Evolutionary conservation across 192 early-diverging fungal species (phyloP), one percentile per base, ranked within the genome.

Genomic region (Oehlia diaphana): DNA sequence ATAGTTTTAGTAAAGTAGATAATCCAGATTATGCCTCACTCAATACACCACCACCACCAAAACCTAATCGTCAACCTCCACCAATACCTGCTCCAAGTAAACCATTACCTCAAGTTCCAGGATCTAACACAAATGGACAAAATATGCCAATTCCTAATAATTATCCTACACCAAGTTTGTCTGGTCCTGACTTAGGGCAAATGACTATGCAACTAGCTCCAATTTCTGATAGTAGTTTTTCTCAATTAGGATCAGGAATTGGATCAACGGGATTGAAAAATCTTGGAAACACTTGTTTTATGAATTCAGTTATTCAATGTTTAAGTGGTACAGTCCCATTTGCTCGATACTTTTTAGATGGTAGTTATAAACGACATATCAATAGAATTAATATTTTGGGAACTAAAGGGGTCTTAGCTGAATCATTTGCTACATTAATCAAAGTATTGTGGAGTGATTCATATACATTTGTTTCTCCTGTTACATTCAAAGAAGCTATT

Each of bases 231-330:
- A 83, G 80, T 44, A 78, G 82, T 16, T 82, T 83, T 63, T 86
- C 79, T 62, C 81, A 74, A 49, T 74, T 86, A 33, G 89, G 89
- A n/a, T 82, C 88, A 0, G 84, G 85, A 35, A 90, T 91, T 66
- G 93, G 92, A 14, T 88, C 88, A 9, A 92, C 92, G 0, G 93
- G 94, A 35, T 78, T 95, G 79, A 91, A 89, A 50, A 95, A 95
- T 81, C 81, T 95, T 72, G 94, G 94, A 73, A 95, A 94, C 80
- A 95, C 94, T 5, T 95, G 94, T 75, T 95, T 89, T 79, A 94
- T 94, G 94, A 95, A 95, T 82, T 90, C 93, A 53, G 89, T 94
- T 49, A 88, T 95, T 65, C 94, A 95, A 76, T 94, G 92, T 72
- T 85, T 95, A 28, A 91, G 88, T 39, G 92, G 90, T 13, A 94